Conservation (phyloP, 2,329 filamentous ascomycete genomes). For the Colletotrichum magnum region DNA sequence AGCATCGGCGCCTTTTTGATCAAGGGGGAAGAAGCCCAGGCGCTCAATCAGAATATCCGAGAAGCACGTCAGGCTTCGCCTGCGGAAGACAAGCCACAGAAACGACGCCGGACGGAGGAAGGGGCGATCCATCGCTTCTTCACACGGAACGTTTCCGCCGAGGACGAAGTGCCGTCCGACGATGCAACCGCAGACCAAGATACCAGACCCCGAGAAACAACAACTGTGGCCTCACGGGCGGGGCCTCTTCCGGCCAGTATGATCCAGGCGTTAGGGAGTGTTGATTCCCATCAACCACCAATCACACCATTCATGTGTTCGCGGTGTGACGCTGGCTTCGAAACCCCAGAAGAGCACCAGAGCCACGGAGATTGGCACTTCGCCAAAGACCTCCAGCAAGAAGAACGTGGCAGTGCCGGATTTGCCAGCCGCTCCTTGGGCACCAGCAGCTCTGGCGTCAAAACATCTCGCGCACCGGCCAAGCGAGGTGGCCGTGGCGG, state of each 20-base stretch:
- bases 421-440: conserved; percentile 56
- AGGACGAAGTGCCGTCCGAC: conserved; percentile 45
- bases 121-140: conserved; percentile 73
- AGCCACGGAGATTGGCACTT: conserved; percentile 97
- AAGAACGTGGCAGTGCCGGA: conserved; percentile 66
- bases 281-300: conserved; percentile 46
- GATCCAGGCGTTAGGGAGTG: not conserved
- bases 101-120: conserved; percentile 62
- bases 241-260: not conserved
- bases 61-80: conserved; percentile 38
- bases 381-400: conserved; percentile 84
- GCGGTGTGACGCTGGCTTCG: conserved; percentile 75
- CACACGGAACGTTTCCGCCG: conserved; percentile 54
- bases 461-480: conserved; percentile 53
- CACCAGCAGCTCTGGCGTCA: conserved; percentile 49
- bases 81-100: conserved; percentile 46
- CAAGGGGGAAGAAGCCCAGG: conserved; percentile 76
- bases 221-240: conserved; percentile 30
- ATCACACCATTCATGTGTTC: conserved; percentile 66
- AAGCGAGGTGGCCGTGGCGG: conserved; percentile 53
- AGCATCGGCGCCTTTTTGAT: conserved; percentile 91
- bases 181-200: conserved; percentile 35
- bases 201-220: conserved; percentile 30
- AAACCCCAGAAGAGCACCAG: conserved; percentile 69
- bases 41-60: conserved; percentile 57